Evolutionary conservation across 768 basidiomycete species (phyloP), one percentile per base, ranked within the genome.

Genomic region (Coprinopsis sp.): DNA sequence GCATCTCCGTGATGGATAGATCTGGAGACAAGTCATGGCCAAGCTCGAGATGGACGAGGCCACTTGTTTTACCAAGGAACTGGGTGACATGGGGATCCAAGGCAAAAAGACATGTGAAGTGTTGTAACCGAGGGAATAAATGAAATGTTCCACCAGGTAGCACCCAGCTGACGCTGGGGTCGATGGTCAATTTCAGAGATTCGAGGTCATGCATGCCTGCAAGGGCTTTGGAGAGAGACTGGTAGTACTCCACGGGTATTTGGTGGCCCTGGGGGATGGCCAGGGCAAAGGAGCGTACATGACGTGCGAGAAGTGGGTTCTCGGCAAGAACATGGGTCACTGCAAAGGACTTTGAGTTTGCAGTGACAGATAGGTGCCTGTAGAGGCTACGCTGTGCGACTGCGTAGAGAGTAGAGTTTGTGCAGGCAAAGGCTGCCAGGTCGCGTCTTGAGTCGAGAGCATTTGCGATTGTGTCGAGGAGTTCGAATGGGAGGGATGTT

Each of bases 371-470:
- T 52, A 88, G 54, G 56, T 76, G 63, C 44, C 81, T 73, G 63
- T 84, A 90, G 63, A 90, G 81, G 28, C 70, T 59, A 49, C 78
- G 78, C 49, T 77, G 78, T 0, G 81, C 82, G 54, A 78, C 62
- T 44, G 65, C 66, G 51, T 67, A 64, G 57, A 83, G 55, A 27
- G 59, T 51, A 12, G 72, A 58, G 51, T 53, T 64, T 6, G 77
- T 67, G 16, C 58, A 64, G 2, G 83, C 70, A 52, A 84, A 68
- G 10, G 72, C 60, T 38, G 69, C 64, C 54, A 87, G 78, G 64
- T 74, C 71, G 8, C 47, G 24, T 29, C 40, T 21, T 12, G 52
- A 44, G 37, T 42, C 34, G 19, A 59, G 56, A 58, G 52, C 44
- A 54, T 61, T 33, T 57, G 65, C 65, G 60, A 87, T 62, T 61